These are phyloP conservation scores for Phytopythium sindhum DNA, from an alignment of 352 stramenopile genomes.

Conservation along the genomic window DNA sequence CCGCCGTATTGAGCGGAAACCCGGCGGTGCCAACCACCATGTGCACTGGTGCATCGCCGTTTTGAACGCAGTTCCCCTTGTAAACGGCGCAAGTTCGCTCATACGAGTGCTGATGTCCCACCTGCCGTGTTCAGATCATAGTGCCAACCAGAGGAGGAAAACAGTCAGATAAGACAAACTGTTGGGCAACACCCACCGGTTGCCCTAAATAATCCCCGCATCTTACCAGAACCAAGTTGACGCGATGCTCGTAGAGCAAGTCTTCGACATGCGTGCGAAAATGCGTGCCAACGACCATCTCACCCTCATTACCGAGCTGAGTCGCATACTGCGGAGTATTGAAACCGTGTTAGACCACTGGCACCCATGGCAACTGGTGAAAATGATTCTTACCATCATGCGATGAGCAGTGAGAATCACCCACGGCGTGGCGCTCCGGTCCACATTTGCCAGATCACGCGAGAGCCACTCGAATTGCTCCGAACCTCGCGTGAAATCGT, in stretches of 20 bases:
- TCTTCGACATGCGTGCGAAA: constrained; percentile 89
- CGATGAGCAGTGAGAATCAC: constrained; percentile 89
- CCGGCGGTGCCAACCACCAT: constrained; percentile 77
- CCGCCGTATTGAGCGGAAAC: constrained; percentile 39
- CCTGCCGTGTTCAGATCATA: constrained; percentile 20
- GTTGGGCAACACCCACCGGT: too few species aligned
- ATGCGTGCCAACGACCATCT: constrained; percentile 67
- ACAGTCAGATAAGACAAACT: not conserved
- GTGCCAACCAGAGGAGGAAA: not conserved
- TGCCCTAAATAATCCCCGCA: not conserved
- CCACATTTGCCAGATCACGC: constrained; percentile 65
- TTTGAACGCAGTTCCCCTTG: constrained; percentile 47
- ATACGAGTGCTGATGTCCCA: constrained; percentile 90
- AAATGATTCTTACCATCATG: constrained; percentile 57
- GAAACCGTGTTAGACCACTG: not conserved
- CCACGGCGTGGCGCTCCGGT: constrained; percentile 87
- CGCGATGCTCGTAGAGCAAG: constrained; percentile 70
- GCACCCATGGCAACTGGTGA: not conserved
- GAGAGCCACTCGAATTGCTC: constrained; percentile 87
- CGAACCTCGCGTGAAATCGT: constrained; percentile 85
- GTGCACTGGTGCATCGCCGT: constrained; percentile 66
- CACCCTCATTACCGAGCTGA: constrained; percentile 43
- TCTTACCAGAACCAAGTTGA: constrained; percentile 87
- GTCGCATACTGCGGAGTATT: constrained; percentile 40
- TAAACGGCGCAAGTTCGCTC: constrained; percentile 83